Base-by-base conservation (phyloP, 495 filamentous ascomycete genomes). In the Chaetomium tenue region DNA sequence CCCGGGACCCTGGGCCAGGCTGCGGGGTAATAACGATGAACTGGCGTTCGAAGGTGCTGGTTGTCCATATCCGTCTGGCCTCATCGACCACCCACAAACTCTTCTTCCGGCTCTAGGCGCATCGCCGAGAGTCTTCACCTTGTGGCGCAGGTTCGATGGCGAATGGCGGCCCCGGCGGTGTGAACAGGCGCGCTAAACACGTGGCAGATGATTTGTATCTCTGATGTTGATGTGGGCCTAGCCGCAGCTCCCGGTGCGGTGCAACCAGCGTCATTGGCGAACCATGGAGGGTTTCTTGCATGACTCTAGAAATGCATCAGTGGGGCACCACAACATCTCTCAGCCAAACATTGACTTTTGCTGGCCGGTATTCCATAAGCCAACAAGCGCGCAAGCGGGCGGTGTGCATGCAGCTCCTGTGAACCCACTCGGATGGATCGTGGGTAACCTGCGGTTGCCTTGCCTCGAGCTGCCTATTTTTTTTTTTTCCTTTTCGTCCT, bases 321-420 rank as follows among this genome's bases (percentile, higher is more conserved):
- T 26, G 57, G 42, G 57, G 18, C 42, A 48, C 26, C 33, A 42
- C 57, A 48, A 42, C 42, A 25, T 48, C 11, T 26, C 15, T 39
- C 40, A 59, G 25, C 42, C 57, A 59, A 33, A 22, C 44, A 18
- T 6, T 25, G 42, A 30, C 53, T 26, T 5, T 1, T 23, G 16
- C n/a, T 22, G 6, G 6, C 20, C 2, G 15, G 13, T 40, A 46
- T 28, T 5, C 26, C 15, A 7, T n/a, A 42, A 47, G 7, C 57
- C 57, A 59, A 59, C 40, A 30, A 48, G 42, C 57, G 23, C 40
- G 13, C 26, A 13, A 12, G 16, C 23, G 40, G 42, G 57, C 40
- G 57, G 57, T 59, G 40, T 59, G 57, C 57, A 59, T 59, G 57
- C 57, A 59, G 56, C 40, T 50, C 8, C 8, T 50, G 13, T 44